Evolutionary conservation across 108 stramenopile genomes (phyloP), one percentile per base, ranked within the genome.

Genomic region (Conticribra weissflogii): DNA sequence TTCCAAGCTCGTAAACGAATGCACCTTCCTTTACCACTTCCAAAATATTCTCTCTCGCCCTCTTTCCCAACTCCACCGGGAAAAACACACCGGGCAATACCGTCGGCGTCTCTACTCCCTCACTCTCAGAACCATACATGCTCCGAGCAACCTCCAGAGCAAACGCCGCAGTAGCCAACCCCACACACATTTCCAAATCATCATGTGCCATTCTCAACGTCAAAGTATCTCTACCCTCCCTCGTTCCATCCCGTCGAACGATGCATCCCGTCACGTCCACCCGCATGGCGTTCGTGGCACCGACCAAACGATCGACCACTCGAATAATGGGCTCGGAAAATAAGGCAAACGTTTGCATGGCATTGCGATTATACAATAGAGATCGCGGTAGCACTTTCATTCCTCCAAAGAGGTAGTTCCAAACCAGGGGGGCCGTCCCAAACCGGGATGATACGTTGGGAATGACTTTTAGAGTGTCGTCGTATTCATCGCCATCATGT

Each of bases 281-380:
- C 32, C 76, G 49, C 76, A 78, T 78, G 19, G 76, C 72, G 44
- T 82, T 80, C 31, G 89, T 92, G 9, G 90, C 86, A n/a, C 94
- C 94, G 15, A 88, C 94, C 36, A 95, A 82, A 24, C 66, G 77
- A 60, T 95, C 94, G 4, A 95, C 94, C 5, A 90, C 24, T 31
- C 94, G 89, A 30, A 95, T 86, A 48, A 95, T 91, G 24, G 94
- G 94, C 33, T 83, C 71, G 0, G 86, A 88, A 75, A 95, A 95
- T 3, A 91, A 30, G 3, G 88, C 79, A 30, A 95, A 78, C 14
- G 78, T 79, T 16, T 82, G 83, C 91, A 92, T 92, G 0, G 87
- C 47, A 25, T 80, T 71, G 25, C 85, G 81, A 63, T 95, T 85
- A 54, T 77, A 79, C 9, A 95, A 69, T 24, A 92, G 23, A 4